Percentiles rank a stretch among this genome's conserved stretches.
Conservation (phyloP, 2,329 filamentous ascomycete genomes). For the Zarea fungicola region DNA sequence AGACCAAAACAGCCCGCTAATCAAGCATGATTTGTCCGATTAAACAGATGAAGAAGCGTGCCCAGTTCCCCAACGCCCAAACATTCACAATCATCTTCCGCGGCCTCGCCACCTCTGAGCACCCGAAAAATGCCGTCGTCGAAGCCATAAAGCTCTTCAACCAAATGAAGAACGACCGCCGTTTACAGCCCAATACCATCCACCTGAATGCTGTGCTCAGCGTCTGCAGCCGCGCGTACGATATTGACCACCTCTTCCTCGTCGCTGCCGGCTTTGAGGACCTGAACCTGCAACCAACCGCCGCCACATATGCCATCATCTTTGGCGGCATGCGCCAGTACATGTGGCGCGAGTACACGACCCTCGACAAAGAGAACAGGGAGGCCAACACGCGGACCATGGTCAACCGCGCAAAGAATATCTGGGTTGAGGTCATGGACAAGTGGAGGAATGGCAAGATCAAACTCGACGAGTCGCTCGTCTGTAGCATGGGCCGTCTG, state of each 20-base stretch:
- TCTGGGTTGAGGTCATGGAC: constrained; percentile 78
- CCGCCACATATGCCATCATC: constrained; percentile 74
- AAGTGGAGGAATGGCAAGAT: constrained; percentile 70
- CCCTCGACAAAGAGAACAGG: constrained; percentile 26
- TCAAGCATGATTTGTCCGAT: constrained; percentile 12
- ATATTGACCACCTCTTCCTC: constrained; percentile 77
- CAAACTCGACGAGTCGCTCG: constrained; percentile 69
- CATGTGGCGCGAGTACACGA: constrained; percentile 21
- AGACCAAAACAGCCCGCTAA: constrained; percentile 3
- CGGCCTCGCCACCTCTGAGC: constrained; percentile 60
- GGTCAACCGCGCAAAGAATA: constrained; percentile 60
- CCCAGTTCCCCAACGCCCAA: constrained; percentile 69
- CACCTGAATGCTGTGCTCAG: constrained; percentile 87
- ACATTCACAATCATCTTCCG: constrained; percentile 82
- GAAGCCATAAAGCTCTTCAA: constrained; percentile 74
- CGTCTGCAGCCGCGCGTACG: constrained; percentile 67
- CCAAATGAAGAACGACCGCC: constrained; percentile 59
- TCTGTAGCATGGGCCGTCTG: constrained; percentile 74
- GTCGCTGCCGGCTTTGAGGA: constrained; percentile 69
- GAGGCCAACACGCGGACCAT: constrained; percentile 35
- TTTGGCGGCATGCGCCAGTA: constrained; percentile 63
- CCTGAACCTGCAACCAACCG: constrained; percentile 57
- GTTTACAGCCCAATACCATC: constrained; percentile 66
- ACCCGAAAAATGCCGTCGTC: constrained; percentile 54
- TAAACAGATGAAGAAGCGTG: constrained; percentile 95